Evolutionary conservation across 108 stramenopile species (phyloP).

Genomic region (Fragilariopsis cylindrus): DNA sequence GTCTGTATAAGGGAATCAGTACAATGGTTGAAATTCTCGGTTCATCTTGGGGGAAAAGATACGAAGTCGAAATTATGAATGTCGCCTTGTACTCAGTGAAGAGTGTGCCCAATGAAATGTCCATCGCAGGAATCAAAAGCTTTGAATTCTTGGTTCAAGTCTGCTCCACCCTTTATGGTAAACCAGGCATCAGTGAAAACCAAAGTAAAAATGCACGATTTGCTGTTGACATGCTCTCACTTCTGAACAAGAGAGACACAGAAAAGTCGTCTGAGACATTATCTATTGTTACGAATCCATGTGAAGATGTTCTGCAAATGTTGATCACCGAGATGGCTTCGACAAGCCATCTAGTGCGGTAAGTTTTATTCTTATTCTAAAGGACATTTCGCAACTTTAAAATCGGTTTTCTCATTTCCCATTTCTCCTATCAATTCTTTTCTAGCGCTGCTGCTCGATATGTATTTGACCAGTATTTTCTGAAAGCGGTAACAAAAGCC

Average conservation of each 20-base stretch:
- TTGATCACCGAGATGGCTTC: slow-evolving; percentile 65
- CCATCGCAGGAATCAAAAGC: slow-evolving; percentile 48
- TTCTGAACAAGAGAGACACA: slow-evolving; percentile 4
- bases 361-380: slow-evolving; percentile 24
- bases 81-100: slow-evolving; percentile 72
- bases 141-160: slow-evolving; percentile 60
- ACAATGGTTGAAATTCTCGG: slow-evolving; percentile 52
- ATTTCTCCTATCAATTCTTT: slow-evolving; percentile 3
- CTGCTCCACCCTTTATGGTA: slow-evolving; percentile 57
- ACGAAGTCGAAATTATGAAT: slow-evolving; percentile 72
- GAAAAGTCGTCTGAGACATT: not conserved
- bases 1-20: slow-evolving; percentile 44
- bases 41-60: slow-evolving; percentile 50
- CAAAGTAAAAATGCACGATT: slow-evolving; percentile 17
- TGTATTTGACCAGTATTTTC: slow-evolving; percentile 43
- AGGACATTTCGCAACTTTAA: not conserved
- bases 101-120: slow-evolving; percentile 66
- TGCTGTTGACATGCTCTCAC: slow-evolving; percentile 37
- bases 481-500: slow-evolving; percentile 13
- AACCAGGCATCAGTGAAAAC: slow-evolving; percentile 28
- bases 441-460: slow-evolving; percentile 60
- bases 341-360: slow-evolving; percentile 68
- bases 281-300: slow-evolving; percentile 10
- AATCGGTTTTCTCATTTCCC: not conserved
- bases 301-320: slow-evolving; percentile 53